phyloP scores from a whole-genome alignment of 1,139 yeast species.

The Diutina pseudorugosa region DNA sequence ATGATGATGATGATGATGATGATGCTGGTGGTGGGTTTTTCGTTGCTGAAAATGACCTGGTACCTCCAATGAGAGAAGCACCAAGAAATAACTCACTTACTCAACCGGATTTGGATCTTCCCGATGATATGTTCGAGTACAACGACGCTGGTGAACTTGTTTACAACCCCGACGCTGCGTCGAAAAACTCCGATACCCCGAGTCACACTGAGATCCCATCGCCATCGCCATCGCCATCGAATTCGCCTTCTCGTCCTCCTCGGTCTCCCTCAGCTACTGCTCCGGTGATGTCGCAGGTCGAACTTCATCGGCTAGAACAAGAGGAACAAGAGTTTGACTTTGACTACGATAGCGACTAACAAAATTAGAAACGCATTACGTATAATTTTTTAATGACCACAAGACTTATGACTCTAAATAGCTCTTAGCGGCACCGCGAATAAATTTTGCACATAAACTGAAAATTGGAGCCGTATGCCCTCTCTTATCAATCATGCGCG shows the following conservation, averaged over 20 bases:
- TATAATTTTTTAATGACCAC: too few species aligned
- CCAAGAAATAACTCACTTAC: slow-evolving; percentile 5
- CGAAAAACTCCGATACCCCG: neutral
- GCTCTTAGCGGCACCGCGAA: too few species aligned
- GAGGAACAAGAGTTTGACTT: slow-evolving; percentile 20
- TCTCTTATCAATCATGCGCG: too few species aligned
- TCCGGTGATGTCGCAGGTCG: slow-evolving; percentile 6
- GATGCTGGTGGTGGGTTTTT: slow-evolving; percentile 5
- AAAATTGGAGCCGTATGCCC: too few species aligned
- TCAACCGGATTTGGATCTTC: slow-evolving; percentile 8
- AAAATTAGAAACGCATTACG: neutral
- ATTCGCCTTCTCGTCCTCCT: slow-evolving; percentile 1
- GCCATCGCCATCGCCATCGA: neutral
- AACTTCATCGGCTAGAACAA: slow-evolving; percentile 6
- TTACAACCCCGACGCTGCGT: slow-evolving; percentile 8
- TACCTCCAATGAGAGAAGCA: too few species aligned
- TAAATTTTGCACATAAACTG: too few species aligned
- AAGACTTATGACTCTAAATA: too few species aligned
- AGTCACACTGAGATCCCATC: neutral
- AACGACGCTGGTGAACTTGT: slow-evolving; percentile 14
- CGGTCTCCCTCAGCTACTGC: too few species aligned
- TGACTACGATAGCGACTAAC: slow-evolving; percentile 12
- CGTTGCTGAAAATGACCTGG: neutral
- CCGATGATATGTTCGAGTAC: slow-evolving; percentile 11
- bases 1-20: slow-evolving; percentile 8